Base-by-base conservation (phyloP, 371 early-diverging fungal genomes). In the Mortierella sp. region DNA sequence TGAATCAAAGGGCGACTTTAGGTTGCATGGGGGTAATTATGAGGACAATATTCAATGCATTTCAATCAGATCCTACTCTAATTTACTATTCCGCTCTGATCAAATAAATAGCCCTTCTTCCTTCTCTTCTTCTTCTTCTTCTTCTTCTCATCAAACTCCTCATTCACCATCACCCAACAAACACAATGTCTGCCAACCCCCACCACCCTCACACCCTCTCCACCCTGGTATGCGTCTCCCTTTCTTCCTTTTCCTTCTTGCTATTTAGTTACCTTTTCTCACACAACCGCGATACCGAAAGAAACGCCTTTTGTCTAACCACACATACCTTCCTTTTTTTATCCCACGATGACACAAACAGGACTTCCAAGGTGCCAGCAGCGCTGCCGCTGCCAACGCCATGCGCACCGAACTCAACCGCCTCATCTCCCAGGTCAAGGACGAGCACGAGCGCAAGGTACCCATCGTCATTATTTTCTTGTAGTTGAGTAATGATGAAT, bases 351-450 rank as follows among this genome's bases (percentile, higher is more conserved):
- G 18, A 21, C 5, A 10, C 29, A 51, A 27, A 71, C 73, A 93
- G 93, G 93, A 92, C 76, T 93, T 93, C 65, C 93, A 93, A 89
- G 92, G 92, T 63, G 92, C 94, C 32, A 92, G 91, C 79, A 91
- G 90, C 83, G 93, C 93, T 75, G 92, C 93, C 56, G 93, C 93
- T 68, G 94, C 94, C 63, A 93, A 91, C 71, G 90, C 93, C 73
- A 94, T 94, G 93, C 92, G 91, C 68, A 84, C 89, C 56, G 94
- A 94, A 72, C 84, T 94, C 75, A 90, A 90, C 74, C 91, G 89
- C 27, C 78, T 94, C 68, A 88, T 88, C 68, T 76, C 89, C 72
- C 90, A 90, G 75, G 88, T 92, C 79, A 87, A 90, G 78, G 88
- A 90, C 56, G 89, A 88, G 73, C 88, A 89, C 41, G 90, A 90